Evolutionary conservation across 2,329 filamentous ascomycete genomes (phyloP), one percentile per base, ranked within the genome.

Genomic region (Akanthomyces dipterigenus): DNA sequence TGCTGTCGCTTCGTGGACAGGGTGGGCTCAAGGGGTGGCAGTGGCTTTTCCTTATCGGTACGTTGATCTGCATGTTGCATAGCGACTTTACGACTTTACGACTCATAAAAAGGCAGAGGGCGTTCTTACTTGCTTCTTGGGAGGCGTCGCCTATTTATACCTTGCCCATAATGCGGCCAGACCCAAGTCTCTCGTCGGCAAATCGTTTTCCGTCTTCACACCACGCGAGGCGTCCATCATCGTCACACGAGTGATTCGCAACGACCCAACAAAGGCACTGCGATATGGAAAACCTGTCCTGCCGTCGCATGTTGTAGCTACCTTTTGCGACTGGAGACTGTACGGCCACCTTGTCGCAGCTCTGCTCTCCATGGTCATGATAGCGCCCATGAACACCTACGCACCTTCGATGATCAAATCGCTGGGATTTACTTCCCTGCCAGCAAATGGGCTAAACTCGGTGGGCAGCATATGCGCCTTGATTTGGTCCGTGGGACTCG

Each of bases 341-440:
- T 71, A 71, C 16, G 69, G 70, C 0, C 69, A 71, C 54, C 65
- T 71, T 0, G 60, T 68, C 1, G 67, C 65, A 0, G 70, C 62
- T 0, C 56, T 71, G 0, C 65, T 71, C 1, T 70, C 70, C 7
- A 71, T 71, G 70, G 62, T 70, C 14, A 71, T 71, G 70, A 70
- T 71, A 16, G 48, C 69, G 1, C 70, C 69, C 0, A 68, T 71
- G 65, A 71, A 71, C 31, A 70, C 69, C 0, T 71, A 71, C 22
- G 69, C 67, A 0, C 69, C 70, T 0, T 71, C 70, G 1, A 70
- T 71, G 16, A 71, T 71, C 61, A 70, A 70, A 55, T 67, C 66
- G 1, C 42, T 71, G 0, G 70, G 69, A 0, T 71, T 71, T 31
- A 68, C 65, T 0, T 51, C 64, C 0, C 60, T 71, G 2, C 69